Evolutionary conservation across 192 early-diverging fungal genomes (phyloP), one percentile per base, ranked within the genome.

Genomic region (Backusella tuberculispora): DNA sequence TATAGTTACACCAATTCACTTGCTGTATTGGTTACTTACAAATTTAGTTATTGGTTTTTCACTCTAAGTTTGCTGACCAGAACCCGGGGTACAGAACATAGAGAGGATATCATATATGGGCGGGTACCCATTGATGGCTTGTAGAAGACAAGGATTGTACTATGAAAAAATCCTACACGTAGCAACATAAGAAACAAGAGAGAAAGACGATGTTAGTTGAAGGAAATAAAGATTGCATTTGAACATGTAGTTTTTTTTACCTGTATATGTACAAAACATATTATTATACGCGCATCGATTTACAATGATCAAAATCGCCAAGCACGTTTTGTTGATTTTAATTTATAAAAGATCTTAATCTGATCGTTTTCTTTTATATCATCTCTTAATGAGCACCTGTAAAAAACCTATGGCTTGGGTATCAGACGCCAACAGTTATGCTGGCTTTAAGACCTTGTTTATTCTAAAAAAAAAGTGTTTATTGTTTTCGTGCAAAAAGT

Each of bases 151-250:
- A n/a, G n/a, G n/a, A n/a, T n/a, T n/a, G n/a, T n/a, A n/a, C n/a
- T n/a, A n/a, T n/a, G n/a, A n/a, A 48, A 48, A 48, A 48, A 48
- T 48, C 6, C 12, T 8, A 48, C 12, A 48, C 47, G 47, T 48
- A 8, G 12, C 47, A 48, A 13, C 47, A 48, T 48, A 48, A 48
- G 47, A 48, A 48, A 48, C 47, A 48, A 13, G 47, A 48, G 12
- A 8, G 4, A 48, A 48, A 48, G 47, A 48, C 47, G 12, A 48
- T 13, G 3, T 13, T 48, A 48, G 47, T 48, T 48, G 3, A 48
- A 48, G n/a, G 12, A 48, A 48, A 48, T 45, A 45, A 48, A 48
- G 47, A 48, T 48, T 48, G 47, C 47, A 48, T 48, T 48, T 48
- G 47, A 48, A 48, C 47, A 48, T 8, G 44, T 48, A 48, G 47